A percentile compares a stretch with the other conserved stretches of the same genome.
Evolutionary conservation across 768 basidiomycete genomes (phyloP).

Genomic region (Russula vinacea): DNA sequence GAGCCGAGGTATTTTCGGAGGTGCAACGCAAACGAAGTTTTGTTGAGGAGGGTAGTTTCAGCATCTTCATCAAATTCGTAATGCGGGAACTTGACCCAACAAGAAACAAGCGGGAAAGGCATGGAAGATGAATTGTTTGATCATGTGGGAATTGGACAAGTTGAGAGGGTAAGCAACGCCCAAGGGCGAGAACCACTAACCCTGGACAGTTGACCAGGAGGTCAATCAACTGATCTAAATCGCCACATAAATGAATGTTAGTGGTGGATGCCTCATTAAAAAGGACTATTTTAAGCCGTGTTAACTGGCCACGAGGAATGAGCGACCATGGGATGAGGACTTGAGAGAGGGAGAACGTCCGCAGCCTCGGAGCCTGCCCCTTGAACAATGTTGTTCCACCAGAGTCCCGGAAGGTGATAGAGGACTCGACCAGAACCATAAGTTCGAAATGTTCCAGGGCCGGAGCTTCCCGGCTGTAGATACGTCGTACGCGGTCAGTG

Average conservation of each 20-base stretch:
- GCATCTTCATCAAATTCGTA: slow-evolving; percentile 2
- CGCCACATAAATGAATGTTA: not conserved
- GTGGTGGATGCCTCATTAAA: not conserved
- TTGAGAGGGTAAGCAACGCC: not conserved
- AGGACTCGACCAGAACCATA: not conserved
- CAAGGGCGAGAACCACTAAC: not conserved
- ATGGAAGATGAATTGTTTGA: slow-evolving; percentile 9
- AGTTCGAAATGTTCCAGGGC: slow-evolving; percentile 20
- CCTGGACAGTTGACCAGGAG: too few relatives aligned
- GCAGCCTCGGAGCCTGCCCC: slow-evolving; percentile 1
- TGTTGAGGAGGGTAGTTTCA: slow-evolving; percentile 8
- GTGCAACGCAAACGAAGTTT: not conserved
- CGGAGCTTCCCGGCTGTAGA: slow-evolving; percentile 1
- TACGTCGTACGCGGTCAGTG: not conserved
- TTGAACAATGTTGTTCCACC: not conserved
- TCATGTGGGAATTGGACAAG: not conserved
- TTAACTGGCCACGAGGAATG: slow-evolving; percentile 12
- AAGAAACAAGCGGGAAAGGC: slow-evolving; percentile 7
- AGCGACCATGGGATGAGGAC: slow-evolving; percentile 6
- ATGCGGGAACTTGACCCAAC: slow-evolving; percentile 7
- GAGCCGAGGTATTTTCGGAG: not conserved
- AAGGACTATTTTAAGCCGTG: slow-evolving; percentile 3
- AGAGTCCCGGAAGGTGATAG: not conserved
- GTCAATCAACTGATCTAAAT: slow-evolving; percentile 5
- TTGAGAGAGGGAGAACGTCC: not conserved